These are phyloP conservation scores for Thyridium curvatum DNA, from an alignment of 2,329 filamentous ascomycete species.

Conservation along the genomic window DNA sequence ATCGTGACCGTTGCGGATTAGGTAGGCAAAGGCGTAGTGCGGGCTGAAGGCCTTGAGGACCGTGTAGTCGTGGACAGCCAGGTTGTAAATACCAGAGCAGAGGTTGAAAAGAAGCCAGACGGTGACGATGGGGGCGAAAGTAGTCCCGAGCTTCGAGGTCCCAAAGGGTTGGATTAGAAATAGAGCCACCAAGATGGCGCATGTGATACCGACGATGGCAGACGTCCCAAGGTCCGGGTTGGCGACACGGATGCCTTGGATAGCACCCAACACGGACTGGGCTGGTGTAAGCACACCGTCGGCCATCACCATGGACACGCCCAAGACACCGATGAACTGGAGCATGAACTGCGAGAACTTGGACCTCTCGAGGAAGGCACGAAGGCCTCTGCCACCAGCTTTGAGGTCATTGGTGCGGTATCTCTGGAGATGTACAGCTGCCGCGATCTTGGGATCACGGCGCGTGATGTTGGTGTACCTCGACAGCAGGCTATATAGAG, in stretches of 20 bases:
- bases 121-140: conserved; percentile 61
- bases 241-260: conserved; percentile 58
- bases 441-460: conserved; percentile 48
- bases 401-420: conserved; percentile 50
- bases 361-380: conserved; percentile 52
- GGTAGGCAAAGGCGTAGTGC: conserved; percentile 54
- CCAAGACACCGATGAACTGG: conserved; percentile 57
- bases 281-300: conserved; percentile 63
- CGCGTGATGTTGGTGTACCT: conserved; percentile 55
- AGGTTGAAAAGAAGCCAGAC: conserved; percentile 62
- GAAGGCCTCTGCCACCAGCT: conserved; percentile 42
- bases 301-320: conserved; percentile 61
- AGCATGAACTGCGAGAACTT: conserved; percentile 42
- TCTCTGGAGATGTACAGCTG: conserved; percentile 53
- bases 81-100: conserved; percentile 57
- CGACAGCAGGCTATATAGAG: conserved; percentile 58
- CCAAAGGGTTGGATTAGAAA: conserved; percentile 62
- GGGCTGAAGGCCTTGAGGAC: conserved; percentile 52
- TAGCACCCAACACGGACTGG: conserved; percentile 63
- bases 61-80: conserved; percentile 42
- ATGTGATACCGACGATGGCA: conserved; percentile 57
- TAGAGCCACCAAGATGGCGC: conserved; percentile 56
- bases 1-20: conserved; percentile 49
- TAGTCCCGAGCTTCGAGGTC: conserved; percentile 49
- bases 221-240: conserved; percentile 46